phyloP scores from a whole-genome alignment of 1,284 basidiomycete genomes.

The Ceratobasidium sp. region DNA sequence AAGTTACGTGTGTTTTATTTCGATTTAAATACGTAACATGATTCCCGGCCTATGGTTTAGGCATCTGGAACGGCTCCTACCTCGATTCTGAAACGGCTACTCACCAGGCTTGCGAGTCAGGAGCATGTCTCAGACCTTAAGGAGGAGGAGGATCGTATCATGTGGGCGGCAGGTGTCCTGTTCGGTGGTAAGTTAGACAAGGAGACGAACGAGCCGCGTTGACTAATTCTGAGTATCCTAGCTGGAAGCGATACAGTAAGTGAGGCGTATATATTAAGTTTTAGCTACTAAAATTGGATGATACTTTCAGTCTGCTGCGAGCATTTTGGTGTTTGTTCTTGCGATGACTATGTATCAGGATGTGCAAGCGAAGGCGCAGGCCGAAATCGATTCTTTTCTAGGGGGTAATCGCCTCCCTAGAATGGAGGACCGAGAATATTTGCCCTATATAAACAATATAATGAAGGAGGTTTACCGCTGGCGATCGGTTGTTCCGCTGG shows the following conservation, averaged over 20 bases:
- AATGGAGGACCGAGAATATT: slow-evolving; percentile 50
- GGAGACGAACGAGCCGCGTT: too few relatives aligned
- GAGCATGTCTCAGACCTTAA: not conserved
- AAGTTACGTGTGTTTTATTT: too few relatives aligned
- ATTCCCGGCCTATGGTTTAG: too few relatives aligned
- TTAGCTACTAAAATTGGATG: too few relatives aligned
- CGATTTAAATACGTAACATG: too few relatives aligned
- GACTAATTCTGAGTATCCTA: not conserved
- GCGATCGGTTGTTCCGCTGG: slow-evolving; percentile 43
- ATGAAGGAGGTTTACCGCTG: slow-evolving; percentile 52
- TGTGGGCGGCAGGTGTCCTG: slow-evolving; percentile 27
- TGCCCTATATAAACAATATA: slow-evolving; percentile 51
- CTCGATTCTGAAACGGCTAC: slow-evolving; percentile 14
- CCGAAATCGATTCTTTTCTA: slow-evolving; percentile 56
- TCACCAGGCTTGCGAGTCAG: slow-evolving; percentile 4
- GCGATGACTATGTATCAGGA: slow-evolving; percentile 57
- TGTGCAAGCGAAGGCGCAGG: slow-evolving; percentile 56
- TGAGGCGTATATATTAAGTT: not conserved
- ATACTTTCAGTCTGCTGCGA: slow-evolving; percentile 25
- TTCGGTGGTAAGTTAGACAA: not conserved
- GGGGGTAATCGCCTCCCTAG: slow-evolving; percentile 47
- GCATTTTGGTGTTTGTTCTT: slow-evolving; percentile 49
- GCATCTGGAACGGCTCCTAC: not conserved
- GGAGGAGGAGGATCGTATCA: slow-evolving; percentile 24
- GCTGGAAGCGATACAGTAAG: slow-evolving; percentile 31